Base-by-base conservation (phyloP, 1,139 yeast genomes). In the Taphrina sp. region DNA sequence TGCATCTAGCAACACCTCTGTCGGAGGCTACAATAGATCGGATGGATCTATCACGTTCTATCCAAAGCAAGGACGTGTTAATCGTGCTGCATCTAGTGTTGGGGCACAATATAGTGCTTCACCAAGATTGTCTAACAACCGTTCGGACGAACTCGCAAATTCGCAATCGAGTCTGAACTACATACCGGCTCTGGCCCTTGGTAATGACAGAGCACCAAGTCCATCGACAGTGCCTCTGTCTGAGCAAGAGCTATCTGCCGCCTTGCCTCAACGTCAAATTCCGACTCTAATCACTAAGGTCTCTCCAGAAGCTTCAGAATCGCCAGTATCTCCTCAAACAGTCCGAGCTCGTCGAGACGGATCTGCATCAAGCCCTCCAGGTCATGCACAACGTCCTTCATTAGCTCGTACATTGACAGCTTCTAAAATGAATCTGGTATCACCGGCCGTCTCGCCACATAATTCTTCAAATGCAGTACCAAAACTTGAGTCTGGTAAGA, bases 391-490 rank as follows among this genome's bases (percentile, higher is more conserved):
- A 4, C 26, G 49, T n/a, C 47, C 44, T 12, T 33, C 34, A 14
- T 33, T 39, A 8, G 42, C 31, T 12, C 28, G 55, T 23, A 33
- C 49, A 10, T 8, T 17, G 22, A 37, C 47, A 3, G 54, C 47
- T 5, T 56, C 49, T 3, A 52, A 47, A 19, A 19, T 53, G 22
- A 35, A 47, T 17, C 31, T 56, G 14, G 45, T 42, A 28, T n/a
- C 58, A 16, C 52, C 35, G 10, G 52, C 52, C 4, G 41, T 36
- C 7, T 43, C 57, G 8, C 34, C 38, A 19, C 46, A 56, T 14
- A 24, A 34, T 5, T 44, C 46, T 2, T 14, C 47, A 8, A 24
- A 41, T 14, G 33, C 52, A 3, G 42, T 38, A 1, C 41, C 36
- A 14, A 24, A 44, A 28, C 14, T 43, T 23, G 51, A 33, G 22